A percentile compares a stretch with the other conserved stretches of the same genome.
phyloP scores from a whole-genome alignment of 441 rosid genomes.

The Geranium incanum region DNA sequence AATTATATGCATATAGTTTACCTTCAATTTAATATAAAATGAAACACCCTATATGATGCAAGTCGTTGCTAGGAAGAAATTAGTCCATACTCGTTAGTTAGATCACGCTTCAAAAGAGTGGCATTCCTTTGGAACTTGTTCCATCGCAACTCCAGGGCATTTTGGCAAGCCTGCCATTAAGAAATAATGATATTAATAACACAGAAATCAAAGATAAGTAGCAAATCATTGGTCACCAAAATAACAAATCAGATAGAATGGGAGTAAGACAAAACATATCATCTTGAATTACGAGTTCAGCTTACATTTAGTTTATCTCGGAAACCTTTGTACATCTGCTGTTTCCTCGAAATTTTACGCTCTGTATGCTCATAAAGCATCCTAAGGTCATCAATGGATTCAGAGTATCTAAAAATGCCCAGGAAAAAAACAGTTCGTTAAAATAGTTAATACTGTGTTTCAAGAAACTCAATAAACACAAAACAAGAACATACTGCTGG shows the following conservation, averaged over 20 bases:
- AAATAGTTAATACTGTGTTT: slow-evolving; percentile 5
- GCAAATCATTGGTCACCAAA: not conserved
- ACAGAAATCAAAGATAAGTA: not conserved
- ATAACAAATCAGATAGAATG: not conserved
- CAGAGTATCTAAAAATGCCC: slow-evolving; percentile 58
- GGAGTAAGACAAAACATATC: not conserved
- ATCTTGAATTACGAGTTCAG: not conserved
- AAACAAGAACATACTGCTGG: slow-evolving; percentile 43
- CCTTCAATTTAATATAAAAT: slow-evolving; percentile 17
- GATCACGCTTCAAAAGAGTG: slow-evolving; percentile 40
- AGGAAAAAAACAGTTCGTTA: slow-evolving; percentile 12
- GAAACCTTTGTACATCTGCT: slow-evolving; percentile 39
- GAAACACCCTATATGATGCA: slow-evolving; percentile 9
- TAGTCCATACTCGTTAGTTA: slow-evolving; percentile 62
- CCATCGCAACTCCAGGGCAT: slow-evolving; percentile 38
- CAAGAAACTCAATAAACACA: slow-evolving; percentile 15
- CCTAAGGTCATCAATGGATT: slow-evolving; percentile 84
- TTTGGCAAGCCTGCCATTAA: slow-evolving; percentile 41
- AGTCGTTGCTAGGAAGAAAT: slow-evolving; percentile 14
- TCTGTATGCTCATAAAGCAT: slow-evolving; percentile 53
- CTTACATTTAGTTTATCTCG: slow-evolving; percentile 66
- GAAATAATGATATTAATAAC: not conserved
- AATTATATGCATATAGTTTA: slow-evolving; percentile 11
- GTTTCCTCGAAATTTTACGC: slow-evolving; percentile 56
- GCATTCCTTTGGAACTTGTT: slow-evolving; percentile 25